Evolutionary conservation across 2,329 filamentous ascomycete genomes (phyloP).

Genomic region (Clarireedia monteithiana): DNA sequence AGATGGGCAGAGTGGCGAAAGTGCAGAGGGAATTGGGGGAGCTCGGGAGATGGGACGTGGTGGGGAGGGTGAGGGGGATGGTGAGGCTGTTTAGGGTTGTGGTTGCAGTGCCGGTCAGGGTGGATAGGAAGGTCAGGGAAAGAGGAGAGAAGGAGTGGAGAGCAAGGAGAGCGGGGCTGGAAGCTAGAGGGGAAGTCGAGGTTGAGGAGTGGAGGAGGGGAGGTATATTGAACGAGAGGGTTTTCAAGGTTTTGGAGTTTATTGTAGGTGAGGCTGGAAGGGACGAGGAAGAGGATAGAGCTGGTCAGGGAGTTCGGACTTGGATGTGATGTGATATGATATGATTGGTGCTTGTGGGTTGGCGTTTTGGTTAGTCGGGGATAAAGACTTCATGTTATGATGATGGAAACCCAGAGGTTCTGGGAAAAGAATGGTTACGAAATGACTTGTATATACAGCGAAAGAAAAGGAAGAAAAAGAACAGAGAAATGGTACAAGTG

Average conservation of each 20-base stretch:
- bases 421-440: no score
- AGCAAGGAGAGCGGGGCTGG: slow-evolving; percentile 31
- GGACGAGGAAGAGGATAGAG: slow-evolving; percentile 30
- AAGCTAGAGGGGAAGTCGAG: slow-evolving; percentile 25
- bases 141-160: slow-evolving; percentile 32
- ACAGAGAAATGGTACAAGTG: no score
- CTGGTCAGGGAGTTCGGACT: slow-evolving; percentile 6
- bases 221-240: slow-evolving; percentile 32
- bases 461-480: no score
- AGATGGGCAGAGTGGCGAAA: slow-evolving; percentile 32
- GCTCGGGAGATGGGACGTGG: slow-evolving; percentile 32
- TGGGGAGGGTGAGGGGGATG: slow-evolving; percentile 31
- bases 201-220: slow-evolving; percentile 24
- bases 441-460: no score
- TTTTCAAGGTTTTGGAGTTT: slow-evolving; percentile 33
- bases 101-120: slow-evolving; percentile 33
- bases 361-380: no score
- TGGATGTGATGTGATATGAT: no score
- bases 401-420: no score
- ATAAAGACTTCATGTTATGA: no score
- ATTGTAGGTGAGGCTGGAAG: slow-evolving; percentile 34
- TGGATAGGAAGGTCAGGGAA: slow-evolving; percentile 32
- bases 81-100: slow-evolving; percentile 33
- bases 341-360: no score
- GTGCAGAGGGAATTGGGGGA: slow-evolving; percentile 33